phyloP scores from a whole-genome alignment of 2,329 filamentous ascomycete species.

The Phaeosphaeria sp. region DNA sequence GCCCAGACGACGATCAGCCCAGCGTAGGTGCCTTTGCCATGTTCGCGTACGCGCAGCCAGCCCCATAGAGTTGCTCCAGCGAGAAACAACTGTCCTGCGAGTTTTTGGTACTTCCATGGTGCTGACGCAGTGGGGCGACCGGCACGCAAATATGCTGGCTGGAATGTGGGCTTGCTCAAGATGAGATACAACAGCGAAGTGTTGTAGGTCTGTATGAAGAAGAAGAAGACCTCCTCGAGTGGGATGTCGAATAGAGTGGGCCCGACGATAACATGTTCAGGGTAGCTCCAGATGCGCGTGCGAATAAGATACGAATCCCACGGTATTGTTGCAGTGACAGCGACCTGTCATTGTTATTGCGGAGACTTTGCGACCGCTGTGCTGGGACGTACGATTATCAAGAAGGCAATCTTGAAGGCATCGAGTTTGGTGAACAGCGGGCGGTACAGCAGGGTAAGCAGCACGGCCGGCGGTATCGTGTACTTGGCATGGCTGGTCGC shows the following conservation, averaged over 20 bases:
- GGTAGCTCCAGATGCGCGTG: slow-evolving; percentile 74
- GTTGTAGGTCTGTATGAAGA: slow-evolving; percentile 77
- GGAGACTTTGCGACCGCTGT: slow-evolving; percentile 3
- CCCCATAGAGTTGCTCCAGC: slow-evolving; percentile 54
- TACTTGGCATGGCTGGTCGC: slow-evolving; percentile 66
- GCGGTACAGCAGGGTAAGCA: slow-evolving; percentile 64
- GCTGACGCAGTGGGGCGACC: slow-evolving; percentile 39
- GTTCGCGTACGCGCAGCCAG: slow-evolving; percentile 53
- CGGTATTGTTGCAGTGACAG: slow-evolving; percentile 71
- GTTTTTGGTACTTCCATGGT: slow-evolving; percentile 47
- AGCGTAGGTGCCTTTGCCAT: slow-evolving; percentile 66
- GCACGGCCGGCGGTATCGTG: slow-evolving; percentile 68
- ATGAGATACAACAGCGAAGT: slow-evolving; percentile 72
- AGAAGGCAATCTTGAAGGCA: slow-evolving; percentile 65
- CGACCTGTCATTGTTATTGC: slow-evolving; percentile 55
- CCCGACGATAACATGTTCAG: slow-evolving; percentile 68
- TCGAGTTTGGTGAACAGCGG: slow-evolving; percentile 69
- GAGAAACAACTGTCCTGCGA: slow-evolving; percentile 60
- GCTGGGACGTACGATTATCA: slow-evolving; percentile 56
- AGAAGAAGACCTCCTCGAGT: slow-evolving; percentile 77
- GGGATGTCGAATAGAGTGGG: slow-evolving; percentile 70
- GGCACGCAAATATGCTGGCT: slow-evolving; percentile 59
- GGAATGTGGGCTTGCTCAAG: slow-evolving; percentile 67
- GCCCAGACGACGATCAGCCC: slow-evolving; percentile 75
- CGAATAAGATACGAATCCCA: slow-evolving; percentile 80